A percentile compares a stretch with the other conserved stretches of the same genome.
Evolutionary conservation across 306 rosid species (phyloP).

Genomic region (Cicer arietinum): DNA sequence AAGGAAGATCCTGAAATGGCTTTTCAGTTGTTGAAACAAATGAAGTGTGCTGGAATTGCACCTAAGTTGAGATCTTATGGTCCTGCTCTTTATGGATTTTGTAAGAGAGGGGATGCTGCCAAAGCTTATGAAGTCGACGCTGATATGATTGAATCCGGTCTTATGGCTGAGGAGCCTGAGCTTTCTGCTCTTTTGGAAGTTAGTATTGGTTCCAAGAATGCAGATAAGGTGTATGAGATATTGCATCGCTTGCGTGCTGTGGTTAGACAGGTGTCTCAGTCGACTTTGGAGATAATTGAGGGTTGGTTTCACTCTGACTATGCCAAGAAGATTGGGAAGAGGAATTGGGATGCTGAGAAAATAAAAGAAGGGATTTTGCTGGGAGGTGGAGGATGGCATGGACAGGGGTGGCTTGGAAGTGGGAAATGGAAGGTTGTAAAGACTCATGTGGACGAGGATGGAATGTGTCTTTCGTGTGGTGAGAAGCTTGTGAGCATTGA

Average conservation of each 20-base stretch:
- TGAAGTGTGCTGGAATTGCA: constrained; percentile 61
- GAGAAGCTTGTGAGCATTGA: constrained; percentile 87
- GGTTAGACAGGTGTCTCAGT: constrained; percentile 82
- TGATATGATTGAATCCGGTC: constrained; percentile 68
- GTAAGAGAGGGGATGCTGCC: constrained; percentile 71
- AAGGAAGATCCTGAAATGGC: constrained; percentile 87
- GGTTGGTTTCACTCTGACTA: constrained; percentile 72
- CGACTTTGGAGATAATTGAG: constrained; percentile 64
- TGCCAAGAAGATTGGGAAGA: constrained; percentile 60
- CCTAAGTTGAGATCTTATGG: constrained; percentile 86
- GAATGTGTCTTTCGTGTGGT: constrained; percentile 64
- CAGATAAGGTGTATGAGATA: constrained; percentile 75
- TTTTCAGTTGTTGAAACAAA: constrained; percentile 71
- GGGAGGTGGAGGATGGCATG: constrained; percentile 99
- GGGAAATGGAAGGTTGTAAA: constrained; percentile 79
- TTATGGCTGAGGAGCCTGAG: constrained; percentile 75
- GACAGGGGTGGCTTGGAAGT: constrained; percentile 93
- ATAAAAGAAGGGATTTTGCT: constrained; percentile 60
- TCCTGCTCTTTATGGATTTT: constrained; percentile 85
- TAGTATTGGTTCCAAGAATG: constrained; percentile 52
- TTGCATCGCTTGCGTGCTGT: constrained; percentile 70
- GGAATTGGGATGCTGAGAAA: constrained; percentile 64
- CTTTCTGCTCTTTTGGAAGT: constrained; percentile 73
- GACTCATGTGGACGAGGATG: constrained; percentile 66
- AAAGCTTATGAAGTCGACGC: constrained; percentile 76